Evolutionary conservation across 2,329 filamentous ascomycete genomes (phyloP), one percentile per base, ranked within the genome.

Genomic region (Hymenotorrendiella dingleyae): DNA sequence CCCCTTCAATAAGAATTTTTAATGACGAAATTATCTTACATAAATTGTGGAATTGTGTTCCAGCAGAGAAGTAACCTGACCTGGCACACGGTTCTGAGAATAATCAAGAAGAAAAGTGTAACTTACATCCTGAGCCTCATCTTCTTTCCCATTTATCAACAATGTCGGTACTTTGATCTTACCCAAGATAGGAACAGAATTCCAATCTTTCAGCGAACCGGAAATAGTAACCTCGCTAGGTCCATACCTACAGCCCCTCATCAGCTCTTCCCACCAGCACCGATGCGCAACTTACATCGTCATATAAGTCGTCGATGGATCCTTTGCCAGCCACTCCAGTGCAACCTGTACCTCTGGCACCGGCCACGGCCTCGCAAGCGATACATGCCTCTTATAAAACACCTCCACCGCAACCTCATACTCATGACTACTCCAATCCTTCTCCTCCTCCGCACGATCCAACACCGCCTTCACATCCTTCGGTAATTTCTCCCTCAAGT

Each of bases 221-320:
- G 53, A 48, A 10, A 55, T 47, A 2, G 45, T 27, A 6, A 59
- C 39, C 36, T 54, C 54, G 23, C 46, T 54, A 2, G 48, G 52
- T 5, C 50, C 62, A 40, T 55, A 62, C 62, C 64, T 66, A 37
- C 19, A n/a, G n/a, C n/a, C n/a, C n/a, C n/a, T n/a, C 19, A 19
- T 21, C 14, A 34, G 19, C 19, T 34, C 20, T 10, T 16, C 14
- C 23, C 23, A 73, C 46, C 75, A 79, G 56, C 68, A 74, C 30
- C 58, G 81, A 34, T 82, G 58, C 40, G 21, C 10, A 17, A 45
- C 35, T 34, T 20, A 43, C 41, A 34, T 43, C 9, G 28, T 39
- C 19, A 12, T 16, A 40, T 47, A 47, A 9, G 8, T 58, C 6
- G 62, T 64, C 1, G 33, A 21, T 7, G 55, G 9, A 29, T 66